phyloP scores from a whole-genome alignment of 2,329 filamentous ascomycete species.

The Ceratocystis colombiana region DNA sequence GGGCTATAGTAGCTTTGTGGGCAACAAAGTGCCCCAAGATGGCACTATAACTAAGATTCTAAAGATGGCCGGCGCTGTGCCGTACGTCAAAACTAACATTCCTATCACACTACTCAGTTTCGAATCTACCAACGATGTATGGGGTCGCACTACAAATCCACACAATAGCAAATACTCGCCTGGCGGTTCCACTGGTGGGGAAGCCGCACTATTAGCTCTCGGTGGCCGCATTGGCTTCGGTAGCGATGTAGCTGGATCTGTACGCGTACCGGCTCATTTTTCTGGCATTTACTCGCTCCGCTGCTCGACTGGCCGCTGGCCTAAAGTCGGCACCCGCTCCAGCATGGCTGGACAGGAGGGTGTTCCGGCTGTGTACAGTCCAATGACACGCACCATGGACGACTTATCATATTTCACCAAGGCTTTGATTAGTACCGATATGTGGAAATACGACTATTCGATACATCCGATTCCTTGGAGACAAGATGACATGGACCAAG shows the following conservation, averaged over 20 bases:
- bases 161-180: slow-evolving; percentile 77
- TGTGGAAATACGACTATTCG: slow-evolving; percentile 80
- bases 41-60: slow-evolving; percentile 64
- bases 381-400: slow-evolving; percentile 77
- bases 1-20: slow-evolving; percentile 64
- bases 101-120: slow-evolving; percentile 81
- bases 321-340: slow-evolving; percentile 70
- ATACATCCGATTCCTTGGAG: slow-evolving; percentile 81
- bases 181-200: slow-evolving; percentile 80
- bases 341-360: slow-evolving; percentile 92
- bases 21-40: slow-evolving; percentile 56
- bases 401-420: slow-evolving; percentile 79
- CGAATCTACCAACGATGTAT: slow-evolving; percentile 67
- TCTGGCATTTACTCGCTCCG: slow-evolving; percentile 78
- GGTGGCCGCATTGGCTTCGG: slow-evolving; percentile 82
- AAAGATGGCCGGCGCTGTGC: slow-evolving; percentile 79
- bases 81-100: slow-evolving; percentile 86
- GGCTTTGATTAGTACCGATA: slow-evolving; percentile 66
- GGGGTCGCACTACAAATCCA: slow-evolving; percentile 74
- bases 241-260: slow-evolving; percentile 82
- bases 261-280: slow-evolving; percentile 78
- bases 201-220: slow-evolving; percentile 70
- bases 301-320: slow-evolving; percentile 84
- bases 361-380: slow-evolving; percentile 77
- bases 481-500: slow-evolving; percentile 48